Base-by-base conservation (phyloP, 179 eudicot species). In the Actinidia arguta region DNA sequence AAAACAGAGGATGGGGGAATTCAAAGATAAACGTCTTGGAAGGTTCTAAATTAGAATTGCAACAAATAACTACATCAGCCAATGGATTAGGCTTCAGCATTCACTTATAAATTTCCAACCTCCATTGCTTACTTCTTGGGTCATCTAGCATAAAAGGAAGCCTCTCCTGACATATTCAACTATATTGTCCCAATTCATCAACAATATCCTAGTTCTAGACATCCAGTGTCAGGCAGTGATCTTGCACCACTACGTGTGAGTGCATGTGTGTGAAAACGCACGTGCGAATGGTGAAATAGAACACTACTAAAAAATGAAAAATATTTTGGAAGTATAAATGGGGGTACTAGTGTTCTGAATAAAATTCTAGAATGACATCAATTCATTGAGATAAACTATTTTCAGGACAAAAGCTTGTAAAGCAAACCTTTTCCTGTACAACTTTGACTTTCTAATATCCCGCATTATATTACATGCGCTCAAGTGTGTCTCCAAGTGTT, bases 141-240 rank as follows among this genome's bases (percentile, higher is more conserved):
- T 20, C 79, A 39, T 76, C 52, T 56, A 56, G 50, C 79, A 76
- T 58, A 76, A 76, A 58, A 7, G n/a, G 51, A 75, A 76, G 31
- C 22, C 51, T 58, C 16, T 54, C 39, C n/a, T 39, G 31, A 68
- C 47, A 39, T 42, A 58, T 16, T 77, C 70, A 61, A 61, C 55
- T 62, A 56, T 46, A 61, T 61, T 8, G 16, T 77, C 70, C 80
- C 42, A 1, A 31, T 2, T 39, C 42, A 39, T 44, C 70, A 61
- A 77, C 20, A 25, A 77, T 13, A 24, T 47, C 55, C 55, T 61
- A 61, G 42, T 68, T 36, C 47, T 55, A 75, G 7, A 58, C 8
- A n/a, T 58, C 20, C 22, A 76, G 68, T n/a, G 39, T 14, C 52
- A 13, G n/a, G 52, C n/a, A 54, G 52, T 39, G 8, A 75, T 36